phyloP scores from a whole-genome alignment of 306 rosid species.

The Crotalaria pallida region DNA sequence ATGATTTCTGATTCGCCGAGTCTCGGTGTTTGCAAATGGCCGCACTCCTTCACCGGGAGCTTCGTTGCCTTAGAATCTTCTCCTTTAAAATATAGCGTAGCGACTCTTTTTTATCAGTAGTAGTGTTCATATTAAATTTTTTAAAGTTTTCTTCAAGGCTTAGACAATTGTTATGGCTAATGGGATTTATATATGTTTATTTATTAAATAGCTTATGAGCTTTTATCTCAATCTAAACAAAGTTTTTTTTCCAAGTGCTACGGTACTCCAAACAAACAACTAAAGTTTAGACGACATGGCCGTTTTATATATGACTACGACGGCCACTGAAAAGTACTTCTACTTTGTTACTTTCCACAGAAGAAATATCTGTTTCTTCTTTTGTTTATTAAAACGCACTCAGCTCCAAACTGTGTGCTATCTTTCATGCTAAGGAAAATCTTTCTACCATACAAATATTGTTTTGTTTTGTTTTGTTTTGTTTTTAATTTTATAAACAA shows the following conservation, averaged over 20 bases:
- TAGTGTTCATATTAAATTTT: no score
- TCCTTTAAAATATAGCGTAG: background rate
- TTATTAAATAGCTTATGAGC: background rate
- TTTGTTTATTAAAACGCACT: background rate
- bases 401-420: background rate
- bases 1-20: slow-evolving; percentile 4
- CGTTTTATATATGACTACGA: background rate
- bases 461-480: background rate
- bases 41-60: background rate
- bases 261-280: background rate
- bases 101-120: background rate
- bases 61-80: slow-evolving; percentile 15
- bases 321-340: slow-evolving; percentile 10
- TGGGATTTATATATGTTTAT: background rate
- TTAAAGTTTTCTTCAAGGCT: background rate
- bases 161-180: background rate
- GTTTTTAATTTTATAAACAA: background rate
- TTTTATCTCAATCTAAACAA: background rate
- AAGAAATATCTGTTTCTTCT: background rate
- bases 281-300: background rate
- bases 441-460: background rate
- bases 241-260: background rate
- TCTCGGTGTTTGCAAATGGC: slow-evolving; percentile 13
- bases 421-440: background rate
- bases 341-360: background rate